phyloP scores from a whole-genome alignment of 2,329 filamentous ascomycete species.

The Camillea tinctor region DNA sequence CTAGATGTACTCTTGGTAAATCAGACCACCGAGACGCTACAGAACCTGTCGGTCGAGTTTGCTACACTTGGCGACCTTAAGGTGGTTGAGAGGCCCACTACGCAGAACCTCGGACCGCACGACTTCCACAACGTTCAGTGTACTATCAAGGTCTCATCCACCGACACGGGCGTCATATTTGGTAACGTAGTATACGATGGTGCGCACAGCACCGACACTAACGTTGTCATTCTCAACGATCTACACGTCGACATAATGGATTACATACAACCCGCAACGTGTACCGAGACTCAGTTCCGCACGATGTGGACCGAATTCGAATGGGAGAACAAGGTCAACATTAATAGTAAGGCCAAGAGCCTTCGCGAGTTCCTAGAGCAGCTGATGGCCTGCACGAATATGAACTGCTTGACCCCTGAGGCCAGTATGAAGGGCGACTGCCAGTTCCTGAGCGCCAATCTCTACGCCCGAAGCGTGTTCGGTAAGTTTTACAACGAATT shows the following conservation, averaged over 20 bases:
- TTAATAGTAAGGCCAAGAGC: constrained; percentile 93
- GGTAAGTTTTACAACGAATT: constrained; percentile 62
- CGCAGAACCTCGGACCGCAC: constrained; percentile 90
- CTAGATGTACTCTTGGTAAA: constrained; percentile 96
- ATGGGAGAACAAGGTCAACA: constrained; percentile 99
- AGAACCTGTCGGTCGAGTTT: constrained; percentile 97
- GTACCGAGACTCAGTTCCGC: constrained; percentile 96
- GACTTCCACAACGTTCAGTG: constrained; percentile 98
- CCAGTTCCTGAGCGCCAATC: constrained; percentile 94
- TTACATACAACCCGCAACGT: constrained; percentile 96
- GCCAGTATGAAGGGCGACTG: constrained; percentile 96
- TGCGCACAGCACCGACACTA: constrained; percentile 84
- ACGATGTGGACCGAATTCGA: constrained; percentile 99
- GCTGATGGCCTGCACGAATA: constrained; percentile 97
- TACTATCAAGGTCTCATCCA: constrained; percentile 97
- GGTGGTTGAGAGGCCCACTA: constrained; percentile 93
- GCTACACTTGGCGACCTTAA: constrained; percentile 97
- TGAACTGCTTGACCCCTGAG: constrained; percentile 96
- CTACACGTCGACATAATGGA: constrained; percentile 99
- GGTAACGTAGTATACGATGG: constrained; percentile 98
- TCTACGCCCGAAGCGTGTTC: constrained; percentile 96
- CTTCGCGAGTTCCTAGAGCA: constrained; percentile 90
- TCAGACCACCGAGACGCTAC: constrained; percentile 92
- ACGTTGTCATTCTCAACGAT: constrained; percentile 97
- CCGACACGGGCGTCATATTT: constrained; percentile 97